Percentiles rank a stretch among this genome's conserved stretches.
phyloP scores from a whole-genome alignment of 2,329 filamentous ascomycete species.

The Coniochaeta prunicola region DNA sequence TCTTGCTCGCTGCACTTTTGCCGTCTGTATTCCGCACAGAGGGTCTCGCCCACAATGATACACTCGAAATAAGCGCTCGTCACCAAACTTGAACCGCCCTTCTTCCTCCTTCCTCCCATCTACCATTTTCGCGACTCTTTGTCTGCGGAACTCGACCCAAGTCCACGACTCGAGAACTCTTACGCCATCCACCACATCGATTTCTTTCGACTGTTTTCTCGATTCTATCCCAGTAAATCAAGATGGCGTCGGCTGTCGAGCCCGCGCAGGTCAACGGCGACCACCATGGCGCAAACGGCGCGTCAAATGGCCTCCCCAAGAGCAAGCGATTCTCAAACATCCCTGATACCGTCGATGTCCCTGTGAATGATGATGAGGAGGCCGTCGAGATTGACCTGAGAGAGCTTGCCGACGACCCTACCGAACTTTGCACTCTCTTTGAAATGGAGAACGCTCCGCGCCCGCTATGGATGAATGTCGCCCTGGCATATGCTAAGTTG shows the following conservation, averaged over 20 bases:
- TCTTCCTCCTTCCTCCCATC: neutral
- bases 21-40: neutral
- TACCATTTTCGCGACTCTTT: neutral
- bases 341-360: conserved; percentile 58
- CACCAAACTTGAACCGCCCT: neutral
- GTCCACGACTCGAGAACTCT: neutral
- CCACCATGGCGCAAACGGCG: conserved; percentile 25
- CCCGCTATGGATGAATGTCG: conserved; percentile 96
- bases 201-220: neutral
- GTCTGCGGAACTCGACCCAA: neutral
- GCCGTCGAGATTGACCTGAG: conserved; percentile 89
- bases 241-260: neutral
- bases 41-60: neutral
- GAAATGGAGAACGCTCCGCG: conserved; percentile 90
- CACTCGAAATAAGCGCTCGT: neutral
- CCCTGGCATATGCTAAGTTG: conserved; percentile 93
- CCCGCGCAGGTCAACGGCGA: neutral
- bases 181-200: neutral
- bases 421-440: conserved; percentile 87
- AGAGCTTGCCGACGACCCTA: conserved; percentile 86
- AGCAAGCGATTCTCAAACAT: conserved; percentile 59
- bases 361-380: conserved; percentile 58
- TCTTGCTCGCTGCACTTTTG: neutral
- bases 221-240: neutral
- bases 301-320: conserved; percentile 31